Percentiles rank a stretch among this genome's conserved stretches.
Evolutionary conservation across 2,329 filamentous ascomycete species (phyloP).

Genomic region (Xylaria sp.): DNA sequence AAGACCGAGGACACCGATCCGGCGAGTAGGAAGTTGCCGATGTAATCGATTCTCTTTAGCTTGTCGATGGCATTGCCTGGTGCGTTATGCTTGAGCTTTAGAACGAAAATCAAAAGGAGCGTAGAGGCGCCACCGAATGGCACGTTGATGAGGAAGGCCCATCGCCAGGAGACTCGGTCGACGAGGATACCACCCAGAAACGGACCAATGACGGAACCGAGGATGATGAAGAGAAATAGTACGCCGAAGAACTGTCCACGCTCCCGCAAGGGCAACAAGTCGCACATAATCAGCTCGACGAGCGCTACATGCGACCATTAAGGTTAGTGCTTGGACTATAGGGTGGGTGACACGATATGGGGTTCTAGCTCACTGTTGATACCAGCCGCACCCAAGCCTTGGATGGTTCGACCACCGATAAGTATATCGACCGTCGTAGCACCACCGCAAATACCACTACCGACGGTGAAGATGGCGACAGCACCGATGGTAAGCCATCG

Average conservation of each 20-base stretch:
- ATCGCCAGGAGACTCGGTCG: constrained; percentile 51
- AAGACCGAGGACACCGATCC: constrained; percentile 14
- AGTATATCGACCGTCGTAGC: constrained; percentile 47
- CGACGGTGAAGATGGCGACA: constrained; percentile 51
- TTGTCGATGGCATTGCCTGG: background rate
- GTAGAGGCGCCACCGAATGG: constrained; percentile 48
- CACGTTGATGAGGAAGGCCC: constrained; percentile 62
- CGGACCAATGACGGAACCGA: constrained; percentile 54
- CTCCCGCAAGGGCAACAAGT: constrained; percentile 53
- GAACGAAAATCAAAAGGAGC: constrained; percentile 42
- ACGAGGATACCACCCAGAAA: constrained; percentile 54
- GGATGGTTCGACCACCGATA: constrained; percentile 47
- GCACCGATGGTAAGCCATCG: constrained; percentile 44
- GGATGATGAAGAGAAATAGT: constrained; percentile 30
- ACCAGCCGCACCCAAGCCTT: constrained; percentile 49
- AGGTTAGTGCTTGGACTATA: background rate
- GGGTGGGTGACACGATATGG: background rate
- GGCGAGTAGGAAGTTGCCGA: constrained; percentile 11
- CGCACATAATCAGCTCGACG: constrained; percentile 52
- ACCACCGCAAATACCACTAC: constrained; percentile 51
- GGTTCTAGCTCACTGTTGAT: constrained; percentile 39
- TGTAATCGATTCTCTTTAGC: constrained; percentile 13
- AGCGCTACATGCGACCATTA: constrained; percentile 37
- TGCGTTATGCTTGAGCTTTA: constrained; percentile 26
- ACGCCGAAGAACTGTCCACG: constrained; percentile 47